phyloP scores from a whole-genome alignment of 164 flowering plant genomes.

The Tetracentron sinense region DNA sequence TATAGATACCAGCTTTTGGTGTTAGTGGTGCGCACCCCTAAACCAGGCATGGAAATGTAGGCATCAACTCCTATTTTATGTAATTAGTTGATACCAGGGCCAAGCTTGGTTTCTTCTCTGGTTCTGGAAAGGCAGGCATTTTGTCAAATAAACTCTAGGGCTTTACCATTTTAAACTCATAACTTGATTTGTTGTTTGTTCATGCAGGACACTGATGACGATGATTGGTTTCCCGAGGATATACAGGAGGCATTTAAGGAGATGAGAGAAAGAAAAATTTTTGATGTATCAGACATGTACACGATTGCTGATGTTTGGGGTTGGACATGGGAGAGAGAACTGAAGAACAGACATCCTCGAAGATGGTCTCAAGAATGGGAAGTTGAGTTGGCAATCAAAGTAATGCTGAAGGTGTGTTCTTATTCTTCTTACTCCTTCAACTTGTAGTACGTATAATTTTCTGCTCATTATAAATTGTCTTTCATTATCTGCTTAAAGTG shows the following conservation, averaged over 20 bases:
- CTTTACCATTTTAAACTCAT: too few species aligned
- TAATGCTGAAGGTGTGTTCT: slow-evolving; percentile 70
- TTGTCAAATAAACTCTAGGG: too few species aligned
- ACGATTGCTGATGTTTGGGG: slow-evolving; percentile 96
- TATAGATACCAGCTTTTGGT: too few species aligned
- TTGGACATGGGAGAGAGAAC: slow-evolving; percentile 95
- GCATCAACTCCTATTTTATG: too few species aligned
- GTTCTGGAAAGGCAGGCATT: too few species aligned
- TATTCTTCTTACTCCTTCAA: slow-evolving; percentile 6
- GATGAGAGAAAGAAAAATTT: slow-evolving; percentile 69
- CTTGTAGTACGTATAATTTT: neutral
- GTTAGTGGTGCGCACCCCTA: too few species aligned
- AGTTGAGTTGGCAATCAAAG: slow-evolving; percentile 82
- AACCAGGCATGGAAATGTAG: too few species aligned
- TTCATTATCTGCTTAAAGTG: neutral
- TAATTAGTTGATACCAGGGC: too few species aligned
- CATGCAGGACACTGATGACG: slow-evolving; percentile 70
- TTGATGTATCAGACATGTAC: slow-evolving; percentile 90
- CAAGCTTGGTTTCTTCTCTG: too few species aligned
- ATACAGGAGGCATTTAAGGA: slow-evolving; percentile 75
- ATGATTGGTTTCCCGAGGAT: slow-evolving; percentile 91
- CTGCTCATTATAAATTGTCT: neutral
- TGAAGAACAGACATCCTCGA: slow-evolving; percentile 58
- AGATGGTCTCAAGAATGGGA: slow-evolving; percentile 98
- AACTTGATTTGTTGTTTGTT: slow-evolving; percentile 6